Evolutionary conservation across 2,329 filamentous ascomycete species (phyloP).

Genomic region (Ascochyta pisi): DNA sequence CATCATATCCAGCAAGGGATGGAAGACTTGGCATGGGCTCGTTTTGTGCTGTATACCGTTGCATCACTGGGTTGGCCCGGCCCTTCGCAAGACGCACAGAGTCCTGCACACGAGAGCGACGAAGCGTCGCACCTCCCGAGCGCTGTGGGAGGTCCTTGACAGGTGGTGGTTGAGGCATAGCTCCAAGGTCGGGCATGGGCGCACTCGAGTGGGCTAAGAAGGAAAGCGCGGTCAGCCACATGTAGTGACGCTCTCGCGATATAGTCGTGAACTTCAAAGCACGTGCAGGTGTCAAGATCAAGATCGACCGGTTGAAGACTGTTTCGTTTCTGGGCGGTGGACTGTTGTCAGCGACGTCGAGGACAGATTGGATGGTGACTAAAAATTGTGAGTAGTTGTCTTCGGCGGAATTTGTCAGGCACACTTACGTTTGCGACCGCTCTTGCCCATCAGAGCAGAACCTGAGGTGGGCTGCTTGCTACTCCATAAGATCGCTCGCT

Average conservation of each 20-base stretch:
- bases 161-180: conserved; percentile 45
- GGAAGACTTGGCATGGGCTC: conserved; percentile 43
- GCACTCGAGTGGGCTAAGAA: conserved; percentile 92
- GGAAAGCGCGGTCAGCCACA: conserved; percentile 93
- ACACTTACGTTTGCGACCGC: conserved; percentile 87
- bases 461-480: conserved; percentile 94
- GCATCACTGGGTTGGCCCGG: conserved; percentile 52
- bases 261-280: conserved; percentile 93
- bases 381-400: conserved; percentile 21
- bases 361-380: conserved; percentile 95
- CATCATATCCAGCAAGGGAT: conserved; percentile 36
- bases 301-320: conserved; percentile 89
- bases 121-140: conserved; percentile 48
- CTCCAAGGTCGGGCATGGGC: conserved; percentile 75
- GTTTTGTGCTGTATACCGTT: conserved; percentile 43
- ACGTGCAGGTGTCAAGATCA: conserved; percentile 91
- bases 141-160: conserved; percentile 47
- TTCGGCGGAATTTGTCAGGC: not conserved
- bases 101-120: conserved; percentile 74
- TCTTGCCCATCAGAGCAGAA: conserved; percentile 88
- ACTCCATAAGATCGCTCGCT: conserved; percentile 96
- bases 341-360: conserved; percentile 96
- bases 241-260: conserved; percentile 83
- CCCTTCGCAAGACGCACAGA: conserved; percentile 89
- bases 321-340: conserved; percentile 74